Evolutionary conservation across 306 rosid species (phyloP).

Genomic region (Pterocarpus santalinus): DNA sequence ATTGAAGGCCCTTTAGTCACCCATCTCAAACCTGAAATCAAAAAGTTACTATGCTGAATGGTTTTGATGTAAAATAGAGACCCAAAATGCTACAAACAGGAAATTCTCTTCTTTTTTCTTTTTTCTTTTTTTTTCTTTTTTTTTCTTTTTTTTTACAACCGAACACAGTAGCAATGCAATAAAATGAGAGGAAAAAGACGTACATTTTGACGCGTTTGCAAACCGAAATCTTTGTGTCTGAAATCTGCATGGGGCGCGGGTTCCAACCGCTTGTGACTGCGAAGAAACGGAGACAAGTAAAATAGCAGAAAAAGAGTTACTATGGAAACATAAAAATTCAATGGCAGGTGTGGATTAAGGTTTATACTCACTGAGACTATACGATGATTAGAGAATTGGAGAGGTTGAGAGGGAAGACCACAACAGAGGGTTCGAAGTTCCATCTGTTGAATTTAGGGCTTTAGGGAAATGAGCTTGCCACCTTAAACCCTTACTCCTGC

Average conservation of each 20-base stretch:
- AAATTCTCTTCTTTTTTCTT: neutral
- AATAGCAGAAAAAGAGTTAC: neutral
- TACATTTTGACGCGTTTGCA: slow-evolving; percentile 51
- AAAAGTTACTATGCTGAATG: neutral
- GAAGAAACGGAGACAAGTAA: neutral
- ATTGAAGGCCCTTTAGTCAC: slow-evolving; percentile 38
- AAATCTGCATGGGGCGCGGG: slow-evolving; percentile 29
- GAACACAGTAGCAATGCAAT: neutral
- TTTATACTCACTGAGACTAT: slow-evolving; percentile 39
- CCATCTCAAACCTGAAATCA: slow-evolving; percentile 56
- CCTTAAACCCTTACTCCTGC: neutral
- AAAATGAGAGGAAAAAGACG: neutral
- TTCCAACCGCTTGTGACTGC: slow-evolving; percentile 44
- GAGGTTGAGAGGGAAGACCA: slow-evolving; percentile 52
- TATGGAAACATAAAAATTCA: slow-evolving; percentile 11
- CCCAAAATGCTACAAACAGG: neutral
- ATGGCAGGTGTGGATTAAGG: slow-evolving; percentile 10
- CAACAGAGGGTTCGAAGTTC: slow-evolving; percentile 57
- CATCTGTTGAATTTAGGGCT: slow-evolving; percentile 60
- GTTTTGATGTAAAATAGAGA: neutral
- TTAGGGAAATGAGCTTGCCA: slow-evolving; percentile 22
- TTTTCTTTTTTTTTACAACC: neutral
- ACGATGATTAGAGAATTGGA: slow-evolving; percentile 34
- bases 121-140: neutral
- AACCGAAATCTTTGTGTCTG: slow-evolving; percentile 35